These are phyloP conservation scores for Phymatotrichopsis omnivora DNA, from an alignment of 2,329 filamentous ascomycete species.

Conservation along the genomic window DNA sequence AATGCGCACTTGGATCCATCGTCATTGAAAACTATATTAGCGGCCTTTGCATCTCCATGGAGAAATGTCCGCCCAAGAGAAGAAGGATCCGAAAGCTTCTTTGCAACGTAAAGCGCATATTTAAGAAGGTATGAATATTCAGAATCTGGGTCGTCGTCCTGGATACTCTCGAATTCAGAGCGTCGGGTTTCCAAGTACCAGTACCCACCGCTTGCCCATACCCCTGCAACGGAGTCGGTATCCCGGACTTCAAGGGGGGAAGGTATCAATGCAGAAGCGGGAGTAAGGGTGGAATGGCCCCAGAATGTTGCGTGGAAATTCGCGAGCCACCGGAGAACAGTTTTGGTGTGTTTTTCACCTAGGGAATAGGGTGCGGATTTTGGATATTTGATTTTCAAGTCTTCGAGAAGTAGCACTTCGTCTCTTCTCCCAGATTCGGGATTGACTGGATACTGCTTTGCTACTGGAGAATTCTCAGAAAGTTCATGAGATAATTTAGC, in stretches of 20 bases:
- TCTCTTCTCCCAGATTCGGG: neutral
- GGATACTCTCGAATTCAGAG: conserved; percentile 46
- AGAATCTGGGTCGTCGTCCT: conserved; percentile 42
- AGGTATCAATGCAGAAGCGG: conserved; percentile 38
- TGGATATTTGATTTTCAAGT: conserved; percentile 46
- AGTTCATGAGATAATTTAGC: conserved; percentile 45
- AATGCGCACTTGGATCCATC: conserved; percentile 41
- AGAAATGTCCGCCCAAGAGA: conserved; percentile 46
- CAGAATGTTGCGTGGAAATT: conserved; percentile 50
- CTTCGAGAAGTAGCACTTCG: conserved; percentile 38
- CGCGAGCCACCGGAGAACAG: conserved; percentile 53
- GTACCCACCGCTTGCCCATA: conserved; percentile 59
- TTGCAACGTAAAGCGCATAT: conserved; percentile 38
- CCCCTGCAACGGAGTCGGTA: conserved; percentile 24
- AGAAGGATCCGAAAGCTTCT: conserved; percentile 46
- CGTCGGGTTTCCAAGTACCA: conserved; percentile 56
- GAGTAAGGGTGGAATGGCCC: conserved; percentile 32
- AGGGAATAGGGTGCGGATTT: conserved; percentile 2
- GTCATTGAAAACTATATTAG: conserved; percentile 50
- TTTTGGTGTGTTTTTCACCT: conserved; percentile 40
- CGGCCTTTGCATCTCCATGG: conserved; percentile 60
- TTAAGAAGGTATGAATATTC: conserved; percentile 27
- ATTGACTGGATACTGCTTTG: conserved; percentile 12
- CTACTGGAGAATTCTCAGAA: conserved; percentile 25
- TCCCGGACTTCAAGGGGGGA: conserved; percentile 48